phyloP scores from a whole-genome alignment of 495 filamentous ascomycete species.

The Melanomma pulvis-pyrius region DNA sequence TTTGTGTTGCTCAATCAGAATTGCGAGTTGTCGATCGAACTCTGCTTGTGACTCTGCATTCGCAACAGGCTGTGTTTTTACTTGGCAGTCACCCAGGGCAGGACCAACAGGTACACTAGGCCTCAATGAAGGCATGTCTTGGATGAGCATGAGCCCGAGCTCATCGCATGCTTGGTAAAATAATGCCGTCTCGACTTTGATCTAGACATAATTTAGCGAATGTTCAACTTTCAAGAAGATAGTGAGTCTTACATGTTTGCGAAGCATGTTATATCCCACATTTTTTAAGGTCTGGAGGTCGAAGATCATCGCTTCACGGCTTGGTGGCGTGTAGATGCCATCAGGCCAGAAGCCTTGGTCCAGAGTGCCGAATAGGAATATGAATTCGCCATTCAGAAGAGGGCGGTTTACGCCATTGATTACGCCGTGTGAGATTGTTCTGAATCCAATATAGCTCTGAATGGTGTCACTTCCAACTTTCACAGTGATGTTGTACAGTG shows the following conservation, averaged over 20 bases:
- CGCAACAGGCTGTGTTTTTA: not conserved
- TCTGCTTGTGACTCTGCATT: constrained; percentile 58
- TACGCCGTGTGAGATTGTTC: constrained; percentile 57
- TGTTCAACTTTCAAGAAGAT: not conserved
- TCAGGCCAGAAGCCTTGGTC: constrained; percentile 75
- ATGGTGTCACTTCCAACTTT: constrained; percentile 58
- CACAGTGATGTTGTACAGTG: constrained; percentile 64
- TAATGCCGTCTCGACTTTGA: constrained; percentile 68
- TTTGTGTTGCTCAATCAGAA: constrained; percentile 63
- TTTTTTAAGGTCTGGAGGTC: constrained; percentile 63
- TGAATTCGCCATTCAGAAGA: constrained; percentile 64
- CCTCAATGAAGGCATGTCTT: constrained; percentile 66
- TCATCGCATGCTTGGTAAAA: constrained; percentile 70
- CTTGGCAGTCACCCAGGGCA: not conserved
- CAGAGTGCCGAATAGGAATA: constrained; percentile 67
- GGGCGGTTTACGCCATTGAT: constrained; percentile 64
- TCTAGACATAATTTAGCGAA: constrained; percentile 45
- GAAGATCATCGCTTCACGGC: constrained; percentile 64
- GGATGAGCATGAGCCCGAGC: constrained; percentile 64
- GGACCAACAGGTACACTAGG: constrained; percentile 33
- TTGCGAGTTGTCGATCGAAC: constrained; percentile 63
- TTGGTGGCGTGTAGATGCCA: constrained; percentile 64
- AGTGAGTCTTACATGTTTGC: constrained; percentile 62
- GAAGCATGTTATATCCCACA: constrained; percentile 67
- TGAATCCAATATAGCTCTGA: constrained; percentile 67